Percentiles rank a stretch among this genome's conserved stretches.
phyloP scores from a whole-genome alignment of 2,329 filamentous ascomycete species.

The Trematosphaeria pertusa region DNA sequence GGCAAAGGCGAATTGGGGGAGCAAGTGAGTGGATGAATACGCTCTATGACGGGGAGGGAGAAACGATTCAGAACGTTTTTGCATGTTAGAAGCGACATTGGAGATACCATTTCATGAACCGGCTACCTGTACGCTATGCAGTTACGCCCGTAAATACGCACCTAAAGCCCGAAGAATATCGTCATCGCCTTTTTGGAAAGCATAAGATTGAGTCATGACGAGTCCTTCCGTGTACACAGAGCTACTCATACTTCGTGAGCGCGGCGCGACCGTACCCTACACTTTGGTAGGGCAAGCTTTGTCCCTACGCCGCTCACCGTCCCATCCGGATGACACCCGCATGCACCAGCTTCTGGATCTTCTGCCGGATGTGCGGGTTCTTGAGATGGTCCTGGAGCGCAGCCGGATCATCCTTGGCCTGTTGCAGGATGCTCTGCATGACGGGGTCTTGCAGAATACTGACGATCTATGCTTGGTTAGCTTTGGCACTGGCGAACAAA shows the following conservation, averaged over 20 bases:
- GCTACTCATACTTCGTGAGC: too few species aligned
- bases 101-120: background rate
- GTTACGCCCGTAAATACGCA: constrained; percentile 16
- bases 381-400: constrained; percentile 97
- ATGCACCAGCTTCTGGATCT: constrained; percentile 94
- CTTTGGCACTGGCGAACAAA: background rate
- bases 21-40: too few species aligned
- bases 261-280: too few species aligned
- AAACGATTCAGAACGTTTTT: too few species aligned
- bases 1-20: too few species aligned
- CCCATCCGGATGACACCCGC: constrained; percentile 89
- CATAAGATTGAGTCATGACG: too few species aligned
- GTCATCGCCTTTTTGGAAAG: constrained; percentile 3
- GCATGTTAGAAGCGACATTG: background rate
- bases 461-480: constrained; percentile 69
- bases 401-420: constrained; percentile 91
- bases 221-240: too few species aligned
- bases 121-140: constrained; percentile 29
- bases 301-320: constrained; percentile 42
- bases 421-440: constrained; percentile 97
- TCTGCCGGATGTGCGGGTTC: constrained; percentile 82
- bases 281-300: too few species aligned
- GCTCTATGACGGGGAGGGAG: too few species aligned
- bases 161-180: constrained; percentile 2
- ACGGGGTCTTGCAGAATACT: constrained; percentile 91